phyloP scores from a whole-genome alignment of 768 basidiomycete genomes.

The Favolaschia claudopus region DNA sequence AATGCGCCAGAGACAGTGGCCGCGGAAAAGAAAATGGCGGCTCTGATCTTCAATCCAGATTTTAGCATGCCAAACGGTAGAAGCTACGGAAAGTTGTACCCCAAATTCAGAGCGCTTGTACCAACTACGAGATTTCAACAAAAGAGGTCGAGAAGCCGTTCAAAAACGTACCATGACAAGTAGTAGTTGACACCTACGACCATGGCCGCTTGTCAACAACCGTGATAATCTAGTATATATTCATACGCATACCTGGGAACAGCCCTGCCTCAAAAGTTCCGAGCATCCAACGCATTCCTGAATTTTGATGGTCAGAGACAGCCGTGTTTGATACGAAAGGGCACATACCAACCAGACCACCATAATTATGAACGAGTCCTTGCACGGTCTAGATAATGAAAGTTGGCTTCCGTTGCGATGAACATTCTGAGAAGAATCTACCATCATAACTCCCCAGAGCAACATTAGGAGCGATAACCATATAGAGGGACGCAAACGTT shows the following conservation, averaged over 20 bases:
- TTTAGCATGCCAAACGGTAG: conserved; percentile 45
- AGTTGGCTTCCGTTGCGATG: neutral
- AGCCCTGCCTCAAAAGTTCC: conserved; percentile 79
- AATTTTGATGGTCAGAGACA: neutral
- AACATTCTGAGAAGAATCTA: conserved; percentile 33
- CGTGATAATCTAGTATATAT: conserved; percentile 73
- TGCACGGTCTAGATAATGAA: conserved; percentile 64
- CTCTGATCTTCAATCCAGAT: conserved; percentile 41
- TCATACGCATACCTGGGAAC: conserved; percentile 45
- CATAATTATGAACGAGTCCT: conserved; percentile 73
- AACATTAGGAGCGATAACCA: conserved; percentile 82
- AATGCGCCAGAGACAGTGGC: conserved; percentile 87
- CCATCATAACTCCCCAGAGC: conserved; percentile 81
- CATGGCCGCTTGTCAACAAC: conserved; percentile 72
- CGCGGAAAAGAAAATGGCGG: conserved; percentile 78
- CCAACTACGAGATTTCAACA: conserved; percentile 40
- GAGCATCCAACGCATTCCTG: conserved; percentile 76
- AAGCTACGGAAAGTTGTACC: conserved; percentile 53
- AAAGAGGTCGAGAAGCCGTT: conserved; percentile 8
- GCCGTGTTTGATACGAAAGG: neutral
- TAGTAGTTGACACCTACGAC: conserved; percentile 72
- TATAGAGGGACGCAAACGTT: conserved; percentile 76
- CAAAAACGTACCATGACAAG: conserved; percentile 66
- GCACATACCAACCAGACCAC: conserved; percentile 68
- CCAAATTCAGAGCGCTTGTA: conserved; percentile 81